Conservation (phyloP, 176 grass and related monocot species). For the Avena atlantica region DNA sequence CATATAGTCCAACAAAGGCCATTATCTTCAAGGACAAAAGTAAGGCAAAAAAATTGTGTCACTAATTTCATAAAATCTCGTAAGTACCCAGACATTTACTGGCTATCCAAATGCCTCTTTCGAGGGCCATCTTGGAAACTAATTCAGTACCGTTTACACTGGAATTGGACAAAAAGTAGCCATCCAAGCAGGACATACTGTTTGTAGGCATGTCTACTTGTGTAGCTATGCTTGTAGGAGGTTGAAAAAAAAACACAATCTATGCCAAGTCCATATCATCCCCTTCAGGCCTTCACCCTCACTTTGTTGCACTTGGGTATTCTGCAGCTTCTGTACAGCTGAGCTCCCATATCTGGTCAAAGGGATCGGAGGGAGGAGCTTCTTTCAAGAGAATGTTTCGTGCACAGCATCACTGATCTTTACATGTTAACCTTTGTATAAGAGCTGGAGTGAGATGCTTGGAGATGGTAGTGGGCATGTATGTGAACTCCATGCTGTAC, state of each 20-base stretch:
- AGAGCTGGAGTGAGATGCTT: background rate
- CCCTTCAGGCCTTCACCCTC: background rate
- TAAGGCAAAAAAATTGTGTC: background rate
- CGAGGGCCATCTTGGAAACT: background rate
- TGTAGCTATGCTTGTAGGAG: background rate
- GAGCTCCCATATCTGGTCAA: background rate
- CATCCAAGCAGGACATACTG: background rate
- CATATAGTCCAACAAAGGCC: background rate
- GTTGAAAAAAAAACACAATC: background rate
- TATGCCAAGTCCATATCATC: background rate
- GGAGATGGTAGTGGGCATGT: slow-evolving; percentile 11
- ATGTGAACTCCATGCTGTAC: background rate
- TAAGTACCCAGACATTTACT: background rate
- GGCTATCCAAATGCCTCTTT: background rate
- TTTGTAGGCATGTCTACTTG: background rate
- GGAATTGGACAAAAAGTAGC: background rate
- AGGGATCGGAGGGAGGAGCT: background rate
- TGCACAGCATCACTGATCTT: background rate
- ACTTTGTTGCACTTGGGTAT: background rate
- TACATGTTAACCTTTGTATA: too few relatives aligned
- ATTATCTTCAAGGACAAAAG: background rate
- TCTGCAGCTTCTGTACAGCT: background rate
- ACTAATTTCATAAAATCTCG: background rate
- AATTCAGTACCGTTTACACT: background rate
- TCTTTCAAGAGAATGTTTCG: background rate